Conservation (phyloP, 2,329 filamentous ascomycete species). For the Cercospora janseana region DNA sequence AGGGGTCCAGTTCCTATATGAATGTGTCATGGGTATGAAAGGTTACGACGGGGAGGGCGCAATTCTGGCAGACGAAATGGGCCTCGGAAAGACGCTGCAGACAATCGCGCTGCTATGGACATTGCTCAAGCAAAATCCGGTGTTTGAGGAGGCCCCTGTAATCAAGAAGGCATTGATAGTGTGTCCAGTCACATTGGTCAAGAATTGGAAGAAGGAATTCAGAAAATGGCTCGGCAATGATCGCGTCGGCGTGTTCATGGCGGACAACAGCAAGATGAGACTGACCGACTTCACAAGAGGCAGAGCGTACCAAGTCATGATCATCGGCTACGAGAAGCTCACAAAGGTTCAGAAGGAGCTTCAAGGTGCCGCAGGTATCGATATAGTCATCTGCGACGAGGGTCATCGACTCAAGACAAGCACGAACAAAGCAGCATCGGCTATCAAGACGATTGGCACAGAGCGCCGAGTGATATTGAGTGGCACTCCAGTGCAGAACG, state of each 20-base stretch:
- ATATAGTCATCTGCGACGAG: constrained; percentile 70
- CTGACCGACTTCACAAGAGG: constrained; percentile 68
- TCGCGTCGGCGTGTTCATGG: constrained; percentile 66
- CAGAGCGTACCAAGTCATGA: constrained; percentile 67
- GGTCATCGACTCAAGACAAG: constrained; percentile 67
- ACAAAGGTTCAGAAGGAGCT: constrained; percentile 64
- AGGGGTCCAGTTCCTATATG: constrained; percentile 69
- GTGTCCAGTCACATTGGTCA: constrained; percentile 69
- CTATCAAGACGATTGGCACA: constrained; percentile 63
- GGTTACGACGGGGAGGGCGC: constrained; percentile 65
- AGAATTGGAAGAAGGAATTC: constrained; percentile 72
- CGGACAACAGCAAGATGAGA: constrained; percentile 56
- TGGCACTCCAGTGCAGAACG: constrained; percentile 67
- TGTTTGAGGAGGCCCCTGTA: constrained; percentile 58
- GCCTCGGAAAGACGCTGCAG: constrained; percentile 70
- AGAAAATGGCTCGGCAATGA: constrained; percentile 72
- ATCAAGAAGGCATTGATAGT: constrained; percentile 71
- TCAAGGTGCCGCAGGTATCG: constrained; percentile 61
- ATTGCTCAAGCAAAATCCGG: constrained; percentile 67
- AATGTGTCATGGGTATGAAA: constrained; percentile 73
- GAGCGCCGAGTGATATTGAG: constrained; percentile 62
- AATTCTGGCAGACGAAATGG: constrained; percentile 74
- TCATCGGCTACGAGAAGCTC: constrained; percentile 71
- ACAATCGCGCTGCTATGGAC: constrained; percentile 72
- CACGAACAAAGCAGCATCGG: constrained; percentile 65